These are phyloP conservation scores for Kodamaea jinghongensis DNA, from an alignment of 805 yeast species.

Conservation along the genomic window DNA sequence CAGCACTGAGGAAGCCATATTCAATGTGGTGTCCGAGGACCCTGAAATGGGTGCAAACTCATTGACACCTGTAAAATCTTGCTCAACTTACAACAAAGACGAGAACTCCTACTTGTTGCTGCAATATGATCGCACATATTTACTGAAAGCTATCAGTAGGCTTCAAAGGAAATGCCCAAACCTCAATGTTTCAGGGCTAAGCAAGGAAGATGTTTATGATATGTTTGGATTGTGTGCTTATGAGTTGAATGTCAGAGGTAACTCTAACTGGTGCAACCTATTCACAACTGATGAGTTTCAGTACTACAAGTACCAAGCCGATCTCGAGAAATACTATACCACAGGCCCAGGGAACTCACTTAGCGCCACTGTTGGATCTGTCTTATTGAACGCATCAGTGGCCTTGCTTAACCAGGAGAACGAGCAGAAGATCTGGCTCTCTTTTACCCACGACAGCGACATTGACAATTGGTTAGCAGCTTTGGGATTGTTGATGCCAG, in stretches of 20 bases:
- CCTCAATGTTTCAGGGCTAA: constrained; percentile 46
- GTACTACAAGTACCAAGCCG: constrained; percentile 57
- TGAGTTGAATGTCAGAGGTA: constrained; percentile 69
- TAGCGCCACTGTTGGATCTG: constrained; percentile 59
- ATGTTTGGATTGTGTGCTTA: constrained; percentile 69
- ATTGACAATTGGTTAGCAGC: constrained; percentile 61
- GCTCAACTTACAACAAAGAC: constrained; percentile 17
- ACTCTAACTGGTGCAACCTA: constrained; percentile 62
- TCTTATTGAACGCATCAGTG: constrained; percentile 48
- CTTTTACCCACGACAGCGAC: constrained; percentile 75
- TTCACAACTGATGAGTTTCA: constrained; percentile 69
- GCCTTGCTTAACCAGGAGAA: constrained; percentile 43
- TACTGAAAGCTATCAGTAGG: constrained; percentile 55
- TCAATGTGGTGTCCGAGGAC: constrained; percentile 46
- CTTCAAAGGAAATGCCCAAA: constrained; percentile 37
- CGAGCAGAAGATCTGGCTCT: constrained; percentile 59
- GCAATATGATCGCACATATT: constrained; percentile 40
- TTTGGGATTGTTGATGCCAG: constrained; percentile 52
- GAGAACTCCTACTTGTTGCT: constrained; percentile 13
- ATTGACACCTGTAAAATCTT: constrained; percentile 27
- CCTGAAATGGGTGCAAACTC: constrained; percentile 20
- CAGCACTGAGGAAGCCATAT: constrained; percentile 21
- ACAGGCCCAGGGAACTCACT: constrained; percentile 62
- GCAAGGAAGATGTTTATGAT: constrained; percentile 50
- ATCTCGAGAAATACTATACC: constrained; percentile 57